phyloP scores from a whole-genome alignment of 129 eudicot genomes.

The sunflower (Helianthus annuus) region HanXRQr2.0-SUNRISE NC_035449.2:25740173-25740672 shows the following conservation, averaged over 20 bases:
- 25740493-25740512: slow-evolving; percentile 2
- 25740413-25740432: background rate
- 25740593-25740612: slow-evolving; percentile 1
- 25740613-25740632: slow-evolving; percentile 5
- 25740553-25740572: slow-evolving; percentile 8
- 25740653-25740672: background rate
- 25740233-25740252: background rate
- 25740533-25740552: slow-evolving; percentile 9
- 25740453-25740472: slow-evolving; percentile 18
- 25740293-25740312: too few species aligned
- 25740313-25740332: too few species aligned
- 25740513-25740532: background rate
- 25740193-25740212: background rate
- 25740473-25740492: slow-evolving; percentile 5
- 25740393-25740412: background rate
- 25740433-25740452: slow-evolving; percentile 14
- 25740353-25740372: background rate
- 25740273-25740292: too few species aligned
- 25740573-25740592: slow-evolving; percentile 4
- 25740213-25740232: slow-evolving; percentile 1
- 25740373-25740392: background rate
- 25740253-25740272: slow-evolving; percentile 1
- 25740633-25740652: background rate
- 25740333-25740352: background rate
- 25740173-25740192: too few species aligned